These are phyloP conservation scores for Gonapodya prolifera DNA, from an alignment of 192 early-diverging fungal species.

Conservation along the genomic window DNA sequence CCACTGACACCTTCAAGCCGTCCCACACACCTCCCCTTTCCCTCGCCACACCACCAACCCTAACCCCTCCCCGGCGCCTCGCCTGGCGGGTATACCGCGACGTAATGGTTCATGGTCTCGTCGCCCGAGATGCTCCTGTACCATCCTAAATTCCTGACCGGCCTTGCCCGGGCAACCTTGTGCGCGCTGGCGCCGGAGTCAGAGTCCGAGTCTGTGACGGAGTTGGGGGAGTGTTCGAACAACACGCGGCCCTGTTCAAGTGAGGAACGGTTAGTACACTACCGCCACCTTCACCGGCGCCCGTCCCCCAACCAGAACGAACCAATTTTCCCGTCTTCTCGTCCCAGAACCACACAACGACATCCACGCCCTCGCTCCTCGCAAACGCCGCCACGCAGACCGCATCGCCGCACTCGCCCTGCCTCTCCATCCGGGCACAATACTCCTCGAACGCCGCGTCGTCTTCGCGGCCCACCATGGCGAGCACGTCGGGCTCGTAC, in stretches of 20 bases:
- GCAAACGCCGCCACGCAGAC: neutral
- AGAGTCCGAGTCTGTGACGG: too few species aligned
- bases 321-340: neutral
- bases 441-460: neutral
- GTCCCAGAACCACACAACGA: neutral
- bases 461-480: neutral
- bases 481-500: neutral
- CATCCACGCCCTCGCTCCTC: neutral
- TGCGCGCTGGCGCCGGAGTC: neutral
- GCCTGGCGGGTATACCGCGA: neutral
- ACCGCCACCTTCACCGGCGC: too few species aligned
- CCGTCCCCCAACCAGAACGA: too few species aligned
- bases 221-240: neutral
- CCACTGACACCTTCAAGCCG: too few species aligned
- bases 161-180: neutral
- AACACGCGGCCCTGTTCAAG: neutral
- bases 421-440: neutral
- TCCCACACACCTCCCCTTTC: neutral
- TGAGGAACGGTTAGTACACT: too few species aligned
- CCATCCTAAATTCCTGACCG: neutral
- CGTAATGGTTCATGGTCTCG: neutral
- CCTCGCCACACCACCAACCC: neutral
- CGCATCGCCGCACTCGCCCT: constrained; percentile 4
- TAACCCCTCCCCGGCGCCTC: neutral
- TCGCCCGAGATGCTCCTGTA: neutral